Evolutionary conservation across 805 yeast genomes (phyloP).

Genomic region (Zygosaccharomyces pseudorouxii): DNA sequence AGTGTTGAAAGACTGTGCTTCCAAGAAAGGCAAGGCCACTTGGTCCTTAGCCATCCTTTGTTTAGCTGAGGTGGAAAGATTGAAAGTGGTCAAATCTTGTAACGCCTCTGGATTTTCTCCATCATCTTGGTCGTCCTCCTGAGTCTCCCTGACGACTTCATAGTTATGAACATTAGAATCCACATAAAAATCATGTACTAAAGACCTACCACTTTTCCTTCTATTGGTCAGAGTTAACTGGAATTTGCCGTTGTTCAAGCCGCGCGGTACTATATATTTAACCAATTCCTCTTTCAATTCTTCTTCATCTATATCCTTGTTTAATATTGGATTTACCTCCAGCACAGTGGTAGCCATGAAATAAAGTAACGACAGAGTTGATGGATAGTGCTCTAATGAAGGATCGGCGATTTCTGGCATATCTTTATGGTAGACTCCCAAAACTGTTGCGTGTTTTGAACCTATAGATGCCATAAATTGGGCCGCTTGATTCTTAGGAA

Average conservation of each 20-base stretch:
- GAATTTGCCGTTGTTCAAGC: conserved; percentile 46
- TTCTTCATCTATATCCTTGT: conserved; percentile 42
- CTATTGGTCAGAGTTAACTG: conserved; percentile 55
- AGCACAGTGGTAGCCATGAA: conserved; percentile 75
- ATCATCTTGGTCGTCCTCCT: conserved; percentile 25
- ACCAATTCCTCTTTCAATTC: conserved; percentile 39
- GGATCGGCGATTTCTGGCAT: conserved; percentile 35
- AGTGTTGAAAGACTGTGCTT: conserved; percentile 71
- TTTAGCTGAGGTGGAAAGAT: conserved; percentile 65
- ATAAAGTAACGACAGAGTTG: conserved; percentile 46
- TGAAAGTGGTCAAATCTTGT: conserved; percentile 81
- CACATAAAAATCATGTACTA: conserved; percentile 50
- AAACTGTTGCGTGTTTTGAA: conserved; percentile 42
- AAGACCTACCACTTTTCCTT: conserved; percentile 80
- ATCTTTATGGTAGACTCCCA: conserved; percentile 47
- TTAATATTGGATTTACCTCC: conserved; percentile 47
- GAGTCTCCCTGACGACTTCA: conserved; percentile 27
- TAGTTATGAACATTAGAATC: conserved; percentile 46
- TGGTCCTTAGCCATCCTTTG: conserved; percentile 76
- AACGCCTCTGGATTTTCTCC: conserved; percentile 51
- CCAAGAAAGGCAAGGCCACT: conserved; percentile 86
- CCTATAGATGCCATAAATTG: conserved; percentile 47
- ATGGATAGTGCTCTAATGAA: conserved; percentile 47
- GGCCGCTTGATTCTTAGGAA: conserved; percentile 44
- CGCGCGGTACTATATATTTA: conserved; percentile 46